A percentile compares a stretch with the other conserved stretches of the same genome.
Conservation (phyloP, 441 rosid species). For the Gossypium gossypioides region DNA sequence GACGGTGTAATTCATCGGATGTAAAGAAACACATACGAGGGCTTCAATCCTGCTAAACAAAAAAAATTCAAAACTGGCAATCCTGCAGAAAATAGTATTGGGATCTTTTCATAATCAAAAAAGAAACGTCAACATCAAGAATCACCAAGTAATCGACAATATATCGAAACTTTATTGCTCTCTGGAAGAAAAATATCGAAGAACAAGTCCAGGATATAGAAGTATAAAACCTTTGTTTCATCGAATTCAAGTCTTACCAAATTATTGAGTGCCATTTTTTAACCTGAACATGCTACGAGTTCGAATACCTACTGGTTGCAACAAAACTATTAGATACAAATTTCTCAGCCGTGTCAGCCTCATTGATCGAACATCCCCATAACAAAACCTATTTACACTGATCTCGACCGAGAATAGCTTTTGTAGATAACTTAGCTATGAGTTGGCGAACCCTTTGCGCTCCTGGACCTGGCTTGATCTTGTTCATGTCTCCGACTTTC, state of each 20-base stretch:
- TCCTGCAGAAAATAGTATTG: not conserved
- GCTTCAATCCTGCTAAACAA: not conserved
- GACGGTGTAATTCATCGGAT: not conserved
- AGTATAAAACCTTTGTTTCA: not conserved
- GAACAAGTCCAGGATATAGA: not conserved
- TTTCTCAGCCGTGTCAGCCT: conserved; percentile 4
- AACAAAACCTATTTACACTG: conserved; percentile 63
- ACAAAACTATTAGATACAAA: conserved; percentile 7
- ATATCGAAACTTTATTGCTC: not conserved
- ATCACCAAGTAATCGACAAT: not conserved
- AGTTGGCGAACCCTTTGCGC: conserved; percentile 57
- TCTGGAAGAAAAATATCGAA: not conserved
- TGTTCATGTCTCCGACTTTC: conserved; percentile 44
- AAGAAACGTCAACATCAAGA: not conserved
- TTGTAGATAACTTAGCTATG: conserved; percentile 37
- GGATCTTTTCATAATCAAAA: not conserved
- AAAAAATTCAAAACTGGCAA: not conserved
- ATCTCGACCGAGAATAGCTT: conserved; percentile 34
- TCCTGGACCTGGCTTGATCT: conserved; percentile 68
- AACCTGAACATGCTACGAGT: conserved; percentile 9
- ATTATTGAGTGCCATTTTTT: not conserved
- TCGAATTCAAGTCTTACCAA: conserved; percentile 6
- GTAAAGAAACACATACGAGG: not conserved
- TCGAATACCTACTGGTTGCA: not conserved
- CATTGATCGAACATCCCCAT: conserved; percentile 5